Evolutionary conservation across 1,139 yeast genomes (phyloP), one percentile per base, ranked within the genome.

Genomic region (Zygosaccharomyces sapae): DNA sequence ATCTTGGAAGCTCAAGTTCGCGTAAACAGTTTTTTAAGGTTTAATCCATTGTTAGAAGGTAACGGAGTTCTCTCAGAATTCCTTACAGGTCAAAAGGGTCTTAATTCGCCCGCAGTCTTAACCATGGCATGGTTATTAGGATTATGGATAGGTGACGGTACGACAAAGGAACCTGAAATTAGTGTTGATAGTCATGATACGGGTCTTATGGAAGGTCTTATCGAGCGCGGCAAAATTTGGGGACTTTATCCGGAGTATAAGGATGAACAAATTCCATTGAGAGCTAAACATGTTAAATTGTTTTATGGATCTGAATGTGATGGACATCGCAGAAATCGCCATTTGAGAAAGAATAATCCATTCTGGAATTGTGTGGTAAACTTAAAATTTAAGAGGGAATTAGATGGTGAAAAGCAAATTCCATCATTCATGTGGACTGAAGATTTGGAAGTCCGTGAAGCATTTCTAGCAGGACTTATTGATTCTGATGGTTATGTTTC

Each of bases 381-480:
- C 12, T 36, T 58, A 6, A 51, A 50, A 7, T 57, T 58, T 33
- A 58, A 58, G 41, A 48, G 55, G 30, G 55, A 51, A 2, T 42
- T 46, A n/a, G 56, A 51, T 30, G 58, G 58, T 6, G 51, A 47
- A n/a, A 64, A 63, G 42, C 49, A 51, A 34, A 55, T 64, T 20
- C 68, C 70, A 12, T 33, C 45, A 9, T 55, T 54, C 18, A 54
- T 65, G 52, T 53, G 61, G 48, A 44, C 50, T 24, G 70, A 66
- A 34, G 59, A 61, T 19, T 50, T 69, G 37, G 59, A 53, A 12
- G 68, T 70, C 33, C 65, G 77, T 46, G 76, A 73, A 60, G 59
- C 62, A 18, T 70, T 69, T 50, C 41, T 72, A 47, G 75, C 76
- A 25, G 76, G 76, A 54, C 55, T 72, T 19, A 59, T 72, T 46